Conservation (phyloP, 495 filamentous ascomycete species). For the Penicillium verhagenii region DNA sequence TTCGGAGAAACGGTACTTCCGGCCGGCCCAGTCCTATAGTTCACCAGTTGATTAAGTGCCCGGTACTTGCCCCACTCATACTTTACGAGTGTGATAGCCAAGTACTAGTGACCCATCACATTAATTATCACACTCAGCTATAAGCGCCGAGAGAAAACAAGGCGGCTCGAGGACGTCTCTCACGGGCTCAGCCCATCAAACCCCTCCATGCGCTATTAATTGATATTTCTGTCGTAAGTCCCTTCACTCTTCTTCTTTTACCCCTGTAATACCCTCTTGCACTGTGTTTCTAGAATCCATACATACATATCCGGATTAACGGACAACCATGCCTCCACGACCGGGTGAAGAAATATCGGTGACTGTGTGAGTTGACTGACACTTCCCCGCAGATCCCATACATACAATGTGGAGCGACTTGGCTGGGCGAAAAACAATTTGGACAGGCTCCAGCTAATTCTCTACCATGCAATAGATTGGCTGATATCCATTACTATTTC, state of each 20-base stretch:
- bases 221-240: constrained; percentile 16
- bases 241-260: constrained; percentile 3
- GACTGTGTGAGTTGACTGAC: constrained; percentile 63
- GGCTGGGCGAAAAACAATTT: neutral
- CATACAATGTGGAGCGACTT: neutral
- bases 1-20: constrained; percentile 42
- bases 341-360: constrained; percentile 76
- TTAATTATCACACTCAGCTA: no score
- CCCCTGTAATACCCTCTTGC: neutral
- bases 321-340: constrained; percentile 65
- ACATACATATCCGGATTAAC: neutral
- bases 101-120: constrained; percentile 22
- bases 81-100: neutral
- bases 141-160: constrained; percentile 24
- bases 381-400: constrained; percentile 20
- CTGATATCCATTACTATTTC: constrained; percentile 89
- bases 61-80: constrained; percentile 4
- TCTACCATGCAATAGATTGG: constrained; percentile 58
- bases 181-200: constrained; percentile 13
- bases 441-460: constrained; percentile 4
- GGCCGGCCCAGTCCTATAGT: neutral
- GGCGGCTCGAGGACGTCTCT: constrained; percentile 21
- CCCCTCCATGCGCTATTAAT: constrained; percentile 23
- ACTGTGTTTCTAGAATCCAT: neutral
- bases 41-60: constrained; percentile 1